Conservation (phyloP, 1,284 basidiomycete genomes). For the Tilletia setariae region DNA sequence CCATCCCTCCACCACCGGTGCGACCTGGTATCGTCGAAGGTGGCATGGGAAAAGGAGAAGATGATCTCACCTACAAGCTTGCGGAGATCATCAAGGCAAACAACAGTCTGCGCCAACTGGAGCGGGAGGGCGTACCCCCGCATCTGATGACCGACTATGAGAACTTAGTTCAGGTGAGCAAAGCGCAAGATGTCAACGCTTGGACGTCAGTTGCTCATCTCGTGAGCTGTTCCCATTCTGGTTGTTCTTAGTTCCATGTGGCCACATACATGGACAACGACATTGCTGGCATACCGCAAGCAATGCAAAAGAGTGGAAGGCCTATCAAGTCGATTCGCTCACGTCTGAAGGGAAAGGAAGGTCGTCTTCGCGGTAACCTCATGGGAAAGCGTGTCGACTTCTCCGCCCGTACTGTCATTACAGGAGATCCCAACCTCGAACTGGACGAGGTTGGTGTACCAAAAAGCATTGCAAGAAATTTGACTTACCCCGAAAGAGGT, state of each 20-base stretch:
- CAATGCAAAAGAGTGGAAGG: conserved; percentile 92
- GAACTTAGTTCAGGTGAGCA: conserved; percentile 65
- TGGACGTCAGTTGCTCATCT: neutral
- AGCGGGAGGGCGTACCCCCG: conserved; percentile 93
- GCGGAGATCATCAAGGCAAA: conserved; percentile 96
- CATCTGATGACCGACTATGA: conserved; percentile 96
- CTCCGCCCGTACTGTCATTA: conserved; percentile 98
- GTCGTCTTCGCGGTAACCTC: conserved; percentile 91
- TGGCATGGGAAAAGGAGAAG: conserved; percentile 91
- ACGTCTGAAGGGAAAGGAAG: conserved; percentile 97
- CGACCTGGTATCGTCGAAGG: conserved; percentile 96
- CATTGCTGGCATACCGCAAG: conserved; percentile 95
- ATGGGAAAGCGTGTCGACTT: conserved; percentile 99
- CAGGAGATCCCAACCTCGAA: conserved; percentile 95
- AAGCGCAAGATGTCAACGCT: neutral
- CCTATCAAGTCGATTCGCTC: conserved; percentile 98
- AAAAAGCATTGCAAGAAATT: conserved; percentile 92
- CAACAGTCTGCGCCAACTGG: conserved; percentile 83
- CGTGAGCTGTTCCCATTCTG: neutral
- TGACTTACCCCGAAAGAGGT: conserved; percentile 89
- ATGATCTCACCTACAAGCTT: conserved; percentile 97
- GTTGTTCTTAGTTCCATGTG: conserved; percentile 79
- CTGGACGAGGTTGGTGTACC: conserved; percentile 97
- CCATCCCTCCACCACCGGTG: conserved; percentile 95
- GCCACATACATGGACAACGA: conserved; percentile 99